These are phyloP conservation scores for Trichoderma erinaceum DNA, from an alignment of 495 filamentous ascomycete species.

Conservation along the genomic window DNA sequence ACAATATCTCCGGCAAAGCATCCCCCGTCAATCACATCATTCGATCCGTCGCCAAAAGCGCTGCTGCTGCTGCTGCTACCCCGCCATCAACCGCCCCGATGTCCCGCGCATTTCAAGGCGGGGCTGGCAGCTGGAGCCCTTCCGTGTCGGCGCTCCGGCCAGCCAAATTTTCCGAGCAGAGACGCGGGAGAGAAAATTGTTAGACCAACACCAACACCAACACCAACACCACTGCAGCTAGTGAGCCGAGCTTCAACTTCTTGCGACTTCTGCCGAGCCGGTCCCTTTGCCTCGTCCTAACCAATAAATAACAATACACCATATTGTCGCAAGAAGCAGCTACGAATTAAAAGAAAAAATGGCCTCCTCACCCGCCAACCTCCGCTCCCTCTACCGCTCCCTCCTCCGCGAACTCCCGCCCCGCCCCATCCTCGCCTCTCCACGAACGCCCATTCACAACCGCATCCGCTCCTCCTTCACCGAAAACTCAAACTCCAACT, in stretches of 20 bases:
- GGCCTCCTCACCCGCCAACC: constrained; percentile 23
- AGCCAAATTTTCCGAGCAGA: constrained; percentile 5
- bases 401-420: constrained; percentile 88
- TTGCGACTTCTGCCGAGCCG: background rate
- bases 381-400: constrained; percentile 78
- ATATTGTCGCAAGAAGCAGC: background rate
- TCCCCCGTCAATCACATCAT: too few species aligned
- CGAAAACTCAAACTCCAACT: constrained; percentile 23
- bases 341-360: constrained; percentile 18
- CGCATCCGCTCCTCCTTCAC: constrained; percentile 52
- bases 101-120: background rate
- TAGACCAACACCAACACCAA: too few species aligned
- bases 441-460: constrained; percentile 53
- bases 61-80: background rate
- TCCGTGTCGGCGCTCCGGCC: constrained; percentile 8
- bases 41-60: background rate
- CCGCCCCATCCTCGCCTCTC: constrained; percentile 46
- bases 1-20: too few species aligned
- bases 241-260: background rate
- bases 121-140: background rate
- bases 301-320: too few species aligned
- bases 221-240: background rate
- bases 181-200: too few species aligned
- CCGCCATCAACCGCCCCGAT: background rate
- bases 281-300: too few species aligned